Evolutionary conservation across 2,329 filamentous ascomycete genomes (phyloP).

Genomic region (Zymoseptoria crescenta): DNA sequence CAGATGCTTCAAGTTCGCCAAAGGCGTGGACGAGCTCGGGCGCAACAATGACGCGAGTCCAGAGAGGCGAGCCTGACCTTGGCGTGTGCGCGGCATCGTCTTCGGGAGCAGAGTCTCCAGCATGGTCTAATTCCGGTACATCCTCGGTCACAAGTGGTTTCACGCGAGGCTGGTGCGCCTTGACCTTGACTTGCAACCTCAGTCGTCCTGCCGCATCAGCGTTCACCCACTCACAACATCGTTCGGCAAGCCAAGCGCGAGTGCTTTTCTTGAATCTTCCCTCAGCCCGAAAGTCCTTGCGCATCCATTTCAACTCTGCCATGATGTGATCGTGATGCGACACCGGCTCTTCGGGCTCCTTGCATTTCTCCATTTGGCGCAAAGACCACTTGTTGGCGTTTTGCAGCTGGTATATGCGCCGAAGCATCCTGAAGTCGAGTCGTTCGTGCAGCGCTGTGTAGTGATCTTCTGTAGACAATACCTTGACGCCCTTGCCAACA

Average conservation of each 20-base stretch:
- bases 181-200: slow-evolving; percentile 59
- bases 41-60: slow-evolving; percentile 20
- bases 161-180: slow-evolving; percentile 30
- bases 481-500: slow-evolving; percentile 78
- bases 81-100: slow-evolving; percentile 27
- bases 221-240: slow-evolving; percentile 75
- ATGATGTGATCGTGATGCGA: slow-evolving; percentile 82
- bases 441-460: slow-evolving; percentile 76
- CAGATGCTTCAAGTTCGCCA: slow-evolving; percentile 18
- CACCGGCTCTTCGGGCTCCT: slow-evolving; percentile 68
- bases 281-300: slow-evolving; percentile 90
- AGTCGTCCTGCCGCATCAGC: slow-evolving; percentile 56
- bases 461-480: slow-evolving; percentile 75
- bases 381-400: slow-evolving; percentile 89
- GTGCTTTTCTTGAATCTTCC: slow-evolving; percentile 84
- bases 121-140: slow-evolving; percentile 25
- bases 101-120: slow-evolving; percentile 25
- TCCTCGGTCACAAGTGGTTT: slow-evolving; percentile 5
- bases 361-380: slow-evolving; percentile 74
- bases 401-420: slow-evolving; percentile 82
- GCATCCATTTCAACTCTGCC: slow-evolving; percentile 95
- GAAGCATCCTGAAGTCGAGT: slow-evolving; percentile 78
- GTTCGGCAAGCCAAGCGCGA: slow-evolving; percentile 70
- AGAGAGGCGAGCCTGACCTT: slow-evolving; percentile 7
- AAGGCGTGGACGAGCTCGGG: slow-evolving; percentile 23